Conservation (phyloP, 306 rosid genomes). For the Crataegus laevigata region DNA sequence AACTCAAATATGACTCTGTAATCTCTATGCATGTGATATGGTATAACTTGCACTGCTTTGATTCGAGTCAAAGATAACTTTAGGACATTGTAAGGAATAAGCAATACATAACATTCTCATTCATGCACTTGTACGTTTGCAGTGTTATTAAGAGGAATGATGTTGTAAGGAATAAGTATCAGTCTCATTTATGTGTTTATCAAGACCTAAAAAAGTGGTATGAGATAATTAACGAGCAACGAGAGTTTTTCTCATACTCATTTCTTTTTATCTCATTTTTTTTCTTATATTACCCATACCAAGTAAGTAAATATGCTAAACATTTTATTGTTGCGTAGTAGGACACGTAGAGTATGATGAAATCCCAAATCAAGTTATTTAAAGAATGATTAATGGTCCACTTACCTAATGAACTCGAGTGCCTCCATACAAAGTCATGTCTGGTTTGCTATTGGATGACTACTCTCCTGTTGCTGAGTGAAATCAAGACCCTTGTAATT, state of each 20-base stretch:
- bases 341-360: conserved; percentile 5
- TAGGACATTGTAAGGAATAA: neutral
- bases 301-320: neutral
- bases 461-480: conserved; percentile 14
- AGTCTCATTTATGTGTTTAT: neutral
- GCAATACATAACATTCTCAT: neutral
- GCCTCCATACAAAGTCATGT: conserved; percentile 1
- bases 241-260: neutral
- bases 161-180: neutral
- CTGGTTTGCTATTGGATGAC: conserved; percentile 21
- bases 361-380: neutral
- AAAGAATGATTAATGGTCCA: conserved; percentile 4
- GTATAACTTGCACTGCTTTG: neutral
- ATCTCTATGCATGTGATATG: neutral
- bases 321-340: neutral
- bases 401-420: neutral
- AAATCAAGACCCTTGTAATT: conserved; percentile 44
- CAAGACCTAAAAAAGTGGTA: neutral
- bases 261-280: too few species aligned
- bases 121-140: neutral
- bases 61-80: neutral
- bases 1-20: neutral
- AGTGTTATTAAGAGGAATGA: neutral
- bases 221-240: neutral
- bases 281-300: neutral